phyloP scores from a whole-genome alignment of 2,329 filamentous ascomycete genomes.

The Penicillium freii region DNA sequence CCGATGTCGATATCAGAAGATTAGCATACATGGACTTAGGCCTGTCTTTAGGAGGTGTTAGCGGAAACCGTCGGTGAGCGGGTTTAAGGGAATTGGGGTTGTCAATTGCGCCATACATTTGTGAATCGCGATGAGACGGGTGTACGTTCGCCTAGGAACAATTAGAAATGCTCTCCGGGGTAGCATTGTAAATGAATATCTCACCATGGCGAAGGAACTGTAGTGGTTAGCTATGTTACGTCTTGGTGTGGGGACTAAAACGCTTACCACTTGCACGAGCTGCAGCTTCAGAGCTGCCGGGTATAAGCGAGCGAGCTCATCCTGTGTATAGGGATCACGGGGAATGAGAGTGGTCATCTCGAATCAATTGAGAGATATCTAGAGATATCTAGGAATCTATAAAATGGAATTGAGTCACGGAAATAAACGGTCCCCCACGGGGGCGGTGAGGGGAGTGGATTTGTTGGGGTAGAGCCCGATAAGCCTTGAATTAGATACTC shows the following conservation, averaged over 20 bases:
- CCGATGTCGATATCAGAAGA: not conserved
- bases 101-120: constrained; percentile 52
- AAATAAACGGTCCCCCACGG: constrained; percentile 2
- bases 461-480: constrained; percentile 6
- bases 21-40: constrained; percentile 46
- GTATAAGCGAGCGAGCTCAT: constrained; percentile 79
- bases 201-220: constrained; percentile 72
- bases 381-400: constrained; percentile 1
- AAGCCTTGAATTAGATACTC: not conserved
- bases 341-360: constrained; percentile 76
- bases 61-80: constrained; percentile 5
- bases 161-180: constrained; percentile 3
- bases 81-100: not conserved
- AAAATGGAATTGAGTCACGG: constrained; percentile 9
- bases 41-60: constrained; percentile 43
- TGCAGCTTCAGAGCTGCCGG: constrained; percentile 76
- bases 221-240: constrained; percentile 14
- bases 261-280: constrained; percentile 75
- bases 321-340: constrained; percentile 71
- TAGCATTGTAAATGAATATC: constrained; percentile 8
- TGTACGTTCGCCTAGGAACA: constrained; percentile 62
- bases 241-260: not conserved
- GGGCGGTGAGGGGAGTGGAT: constrained; percentile 20
- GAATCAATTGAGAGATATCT: not conserved
- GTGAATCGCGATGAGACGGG: constrained; percentile 86